Conservation (phyloP, 257 asterid genomes). For the Nicotiana paniculata region DNA sequence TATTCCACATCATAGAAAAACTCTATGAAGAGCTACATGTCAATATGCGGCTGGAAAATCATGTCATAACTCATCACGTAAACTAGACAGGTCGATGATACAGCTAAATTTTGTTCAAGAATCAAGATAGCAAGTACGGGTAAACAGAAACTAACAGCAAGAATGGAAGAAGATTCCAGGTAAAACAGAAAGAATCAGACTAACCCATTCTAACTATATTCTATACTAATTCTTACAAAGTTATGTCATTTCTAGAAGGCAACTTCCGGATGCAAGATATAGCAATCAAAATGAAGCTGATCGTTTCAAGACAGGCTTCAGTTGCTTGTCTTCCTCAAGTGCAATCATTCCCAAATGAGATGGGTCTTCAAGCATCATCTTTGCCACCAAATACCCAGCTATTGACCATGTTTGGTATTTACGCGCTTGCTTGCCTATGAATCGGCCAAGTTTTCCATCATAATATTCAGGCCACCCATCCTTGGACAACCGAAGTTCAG, state of each 20-base stretch:
- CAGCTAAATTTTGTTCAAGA: neutral
- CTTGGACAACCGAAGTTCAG: slow-evolving; percentile 46
- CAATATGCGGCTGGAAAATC: neutral
- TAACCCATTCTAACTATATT: neutral
- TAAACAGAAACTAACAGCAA: neutral
- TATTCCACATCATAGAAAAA: too few relatives aligned
- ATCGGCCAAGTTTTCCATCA: slow-evolving; percentile 54
- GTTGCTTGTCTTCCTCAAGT: slow-evolving; percentile 53
- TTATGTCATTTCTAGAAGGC: neutral
- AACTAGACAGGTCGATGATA: neutral
- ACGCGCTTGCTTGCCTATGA: slow-evolving; percentile 57
- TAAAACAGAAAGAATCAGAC: neutral
- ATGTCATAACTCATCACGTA: neutral
- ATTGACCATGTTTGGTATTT: slow-evolving; percentile 61
- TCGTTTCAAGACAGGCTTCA: slow-evolving; percentile 47
- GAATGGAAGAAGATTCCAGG: neutral
- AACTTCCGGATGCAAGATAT: neutral
- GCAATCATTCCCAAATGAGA: slow-evolving; percentile 61
- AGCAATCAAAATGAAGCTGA: slow-evolving; percentile 34
- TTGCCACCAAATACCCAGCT: slow-evolving; percentile 62
- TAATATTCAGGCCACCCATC: slow-evolving; percentile 73
- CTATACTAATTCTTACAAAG: neutral
- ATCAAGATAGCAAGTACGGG: neutral
- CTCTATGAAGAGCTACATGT: neutral
- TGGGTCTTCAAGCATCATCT: slow-evolving; percentile 67